phyloP scores from a whole-genome alignment of 2,329 filamentous ascomycete genomes.

The Penicillium digitatum region DNA sequence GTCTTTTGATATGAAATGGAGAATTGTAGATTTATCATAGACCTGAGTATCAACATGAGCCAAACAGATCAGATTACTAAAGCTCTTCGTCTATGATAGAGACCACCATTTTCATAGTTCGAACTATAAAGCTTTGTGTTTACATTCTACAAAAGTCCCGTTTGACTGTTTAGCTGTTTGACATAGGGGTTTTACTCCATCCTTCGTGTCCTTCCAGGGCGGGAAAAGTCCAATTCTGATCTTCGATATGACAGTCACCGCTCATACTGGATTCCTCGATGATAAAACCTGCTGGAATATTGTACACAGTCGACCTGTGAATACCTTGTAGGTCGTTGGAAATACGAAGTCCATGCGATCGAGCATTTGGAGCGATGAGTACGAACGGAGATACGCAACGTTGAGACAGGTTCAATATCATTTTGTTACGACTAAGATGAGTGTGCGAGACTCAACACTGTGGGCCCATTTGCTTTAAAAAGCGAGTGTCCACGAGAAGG shows the following conservation, averaged over 20 bases:
- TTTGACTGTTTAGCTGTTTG: too few species aligned
- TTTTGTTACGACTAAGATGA: background rate
- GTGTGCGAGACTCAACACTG: background rate
- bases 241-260: background rate
- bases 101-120: too few species aligned
- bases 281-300: background rate
- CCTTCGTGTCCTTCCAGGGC: background rate
- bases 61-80: too few species aligned
- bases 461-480: too few species aligned
- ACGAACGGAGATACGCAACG: background rate
- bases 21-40: too few species aligned
- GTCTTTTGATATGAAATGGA: too few species aligned
- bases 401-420: background rate
- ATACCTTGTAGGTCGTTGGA: background rate
- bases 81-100: too few species aligned
- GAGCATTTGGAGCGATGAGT: background rate
- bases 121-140: too few species aligned
- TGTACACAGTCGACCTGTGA: background rate
- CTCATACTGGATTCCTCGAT: background rate
- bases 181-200: too few species aligned
- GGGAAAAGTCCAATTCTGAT: background rate
- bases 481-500: too few species aligned
- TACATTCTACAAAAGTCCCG: too few species aligned
- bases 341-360: background rate
- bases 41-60: too few species aligned